Evolutionary conservation across 2,329 filamentous ascomycete species (phyloP).

Genomic region (Cladosporium austrohemisphaericum): DNA sequence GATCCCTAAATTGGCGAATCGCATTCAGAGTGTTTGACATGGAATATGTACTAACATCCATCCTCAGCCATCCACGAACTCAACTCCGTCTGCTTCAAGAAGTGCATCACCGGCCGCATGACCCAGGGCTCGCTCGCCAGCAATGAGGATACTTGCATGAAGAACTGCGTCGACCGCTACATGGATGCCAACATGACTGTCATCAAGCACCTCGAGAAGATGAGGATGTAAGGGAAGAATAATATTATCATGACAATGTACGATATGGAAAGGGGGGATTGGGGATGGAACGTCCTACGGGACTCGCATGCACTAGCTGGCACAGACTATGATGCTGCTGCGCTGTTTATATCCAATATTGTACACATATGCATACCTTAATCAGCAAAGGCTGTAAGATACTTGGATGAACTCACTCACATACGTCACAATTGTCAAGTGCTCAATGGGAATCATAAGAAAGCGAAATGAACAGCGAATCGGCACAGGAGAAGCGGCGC

Average conservation of each 20-base stretch:
- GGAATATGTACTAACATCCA: not conserved
- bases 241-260: conserved; percentile 12
- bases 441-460: not conserved
- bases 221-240: conserved; percentile 35
- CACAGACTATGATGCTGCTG: too few relatives aligned
- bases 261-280: not conserved
- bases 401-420: too few relatives aligned
- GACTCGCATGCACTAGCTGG: too few relatives aligned
- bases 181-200: conserved; percentile 83
- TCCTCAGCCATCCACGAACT: conserved; percentile 13
- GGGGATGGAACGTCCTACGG: not conserved
- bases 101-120: conserved; percentile 77
- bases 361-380: too few relatives aligned
- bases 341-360: too few relatives aligned
- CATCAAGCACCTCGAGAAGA: conserved; percentile 74
- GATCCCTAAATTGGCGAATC: not conserved
- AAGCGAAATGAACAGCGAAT: not conserved
- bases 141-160: conserved; percentile 75
- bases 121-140: conserved; percentile 69
- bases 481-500: conserved; percentile 7
- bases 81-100: conserved; percentile 83
- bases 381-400: too few relatives aligned
- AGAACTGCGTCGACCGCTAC: conserved; percentile 92
- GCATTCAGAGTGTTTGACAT: too few relatives aligned
- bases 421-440: too few relatives aligned